Evolutionary conservation across 306 rosid species (phyloP).

Genomic region (Dalbergia cochinchinensis): DNA sequence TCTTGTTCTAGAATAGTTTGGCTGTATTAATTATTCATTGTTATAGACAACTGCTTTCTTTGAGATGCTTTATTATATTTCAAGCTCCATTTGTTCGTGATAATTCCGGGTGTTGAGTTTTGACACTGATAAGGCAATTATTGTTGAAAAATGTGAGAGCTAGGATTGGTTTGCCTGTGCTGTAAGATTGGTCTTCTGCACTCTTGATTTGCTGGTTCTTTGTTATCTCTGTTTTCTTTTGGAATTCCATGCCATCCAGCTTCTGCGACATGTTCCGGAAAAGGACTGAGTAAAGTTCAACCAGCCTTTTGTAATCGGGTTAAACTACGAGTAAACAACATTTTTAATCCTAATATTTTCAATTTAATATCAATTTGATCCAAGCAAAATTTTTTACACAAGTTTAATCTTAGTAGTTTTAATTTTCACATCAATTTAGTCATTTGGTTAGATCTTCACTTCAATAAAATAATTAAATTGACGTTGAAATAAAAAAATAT

Average conservation of each 20-base stretch:
- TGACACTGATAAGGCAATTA: too few relatives aligned
- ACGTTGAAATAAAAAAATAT: too few relatives aligned
- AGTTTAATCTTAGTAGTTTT: too few relatives aligned
- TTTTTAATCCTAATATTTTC: too few relatives aligned
- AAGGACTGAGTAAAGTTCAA: neutral
- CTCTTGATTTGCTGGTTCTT: neutral
- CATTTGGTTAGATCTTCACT: too few relatives aligned
- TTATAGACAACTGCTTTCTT: neutral
- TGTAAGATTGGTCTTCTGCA: slow-evolving; percentile 1
- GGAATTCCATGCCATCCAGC: slow-evolving; percentile 11
- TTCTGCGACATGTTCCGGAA: slow-evolving; percentile 8
- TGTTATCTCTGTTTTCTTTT: neutral
- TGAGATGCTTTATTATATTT: slow-evolving; percentile 6
- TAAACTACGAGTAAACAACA: too few relatives aligned
- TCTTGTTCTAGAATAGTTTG: neutral
- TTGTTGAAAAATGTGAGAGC: neutral
- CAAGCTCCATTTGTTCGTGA: neutral
- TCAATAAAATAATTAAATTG: too few relatives aligned
- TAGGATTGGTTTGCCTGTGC: neutral
- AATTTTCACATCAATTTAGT: too few relatives aligned
- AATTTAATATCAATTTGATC: too few relatives aligned
- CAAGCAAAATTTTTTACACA: too few relatives aligned
- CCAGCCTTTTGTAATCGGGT: neutral
- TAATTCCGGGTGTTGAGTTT: neutral
- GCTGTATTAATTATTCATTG: slow-evolving; percentile 2